phyloP scores from a whole-genome alignment of 169 alveolate species.

The Cyclospora cayetanensis region DNA sequence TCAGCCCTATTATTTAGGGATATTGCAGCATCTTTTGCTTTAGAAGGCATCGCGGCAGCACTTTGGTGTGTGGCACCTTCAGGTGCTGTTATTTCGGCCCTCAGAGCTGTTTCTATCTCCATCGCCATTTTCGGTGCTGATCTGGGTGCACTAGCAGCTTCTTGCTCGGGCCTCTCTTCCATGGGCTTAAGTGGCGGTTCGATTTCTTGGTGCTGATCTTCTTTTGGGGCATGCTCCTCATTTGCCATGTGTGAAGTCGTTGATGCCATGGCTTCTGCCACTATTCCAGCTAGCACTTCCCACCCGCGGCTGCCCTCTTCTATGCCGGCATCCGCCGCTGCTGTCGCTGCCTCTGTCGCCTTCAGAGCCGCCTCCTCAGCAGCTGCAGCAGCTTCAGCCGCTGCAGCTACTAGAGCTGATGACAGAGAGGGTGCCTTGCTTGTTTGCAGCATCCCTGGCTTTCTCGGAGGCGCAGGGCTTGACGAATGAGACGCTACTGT shows the following conservation, averaged over 20 bases:
- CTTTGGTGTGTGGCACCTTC: too few species aligned
- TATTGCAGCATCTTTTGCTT: too few species aligned
- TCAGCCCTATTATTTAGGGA: too few species aligned
- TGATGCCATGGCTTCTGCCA: not conserved
- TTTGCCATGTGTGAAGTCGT: not conserved
- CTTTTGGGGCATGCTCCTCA: not conserved
- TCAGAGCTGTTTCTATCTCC: too few species aligned
- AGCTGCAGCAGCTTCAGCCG: constrained; percentile 50
- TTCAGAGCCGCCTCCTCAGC: constrained; percentile 26
- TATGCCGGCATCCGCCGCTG: constrained; percentile 20
- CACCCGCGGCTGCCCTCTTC: constrained; percentile 9
- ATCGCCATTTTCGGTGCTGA: not conserved
- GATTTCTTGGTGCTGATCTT: not conserved
- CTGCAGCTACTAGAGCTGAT: constrained; percentile 21
- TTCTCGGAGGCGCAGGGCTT: not conserved
- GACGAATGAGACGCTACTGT: constrained; percentile 26
- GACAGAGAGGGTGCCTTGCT: constrained; percentile 1
- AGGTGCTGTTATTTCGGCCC: too few species aligned
- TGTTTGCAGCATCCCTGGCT: not conserved
- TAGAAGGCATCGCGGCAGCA: too few species aligned
- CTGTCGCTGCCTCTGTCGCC: constrained; percentile 39
- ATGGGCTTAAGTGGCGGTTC: not conserved
- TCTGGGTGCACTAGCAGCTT: not conserved
- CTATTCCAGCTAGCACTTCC: not conserved
- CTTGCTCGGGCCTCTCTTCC: not conserved